These are phyloP conservation scores for Thelonectria discophora DNA, from an alignment of 2,329 filamentous ascomycete species.

Conservation along the genomic window DNA sequence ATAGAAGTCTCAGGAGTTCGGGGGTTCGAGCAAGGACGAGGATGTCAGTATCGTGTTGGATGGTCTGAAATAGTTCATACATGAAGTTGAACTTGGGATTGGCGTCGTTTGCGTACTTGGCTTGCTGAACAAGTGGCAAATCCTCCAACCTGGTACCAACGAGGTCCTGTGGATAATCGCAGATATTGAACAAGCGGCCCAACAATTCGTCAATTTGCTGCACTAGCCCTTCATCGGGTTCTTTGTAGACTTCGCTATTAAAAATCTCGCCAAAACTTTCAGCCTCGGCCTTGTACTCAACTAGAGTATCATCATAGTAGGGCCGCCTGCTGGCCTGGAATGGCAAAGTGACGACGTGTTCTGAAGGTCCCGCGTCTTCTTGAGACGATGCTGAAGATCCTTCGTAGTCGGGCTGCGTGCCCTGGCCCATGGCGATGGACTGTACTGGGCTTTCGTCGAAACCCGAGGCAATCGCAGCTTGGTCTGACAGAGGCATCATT, in stretches of 20 bases:
- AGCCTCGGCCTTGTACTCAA: conserved; percentile 54
- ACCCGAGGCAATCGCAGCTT: conserved; percentile 29
- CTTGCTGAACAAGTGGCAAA: conserved; percentile 53
- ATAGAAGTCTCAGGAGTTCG: conserved; percentile 61
- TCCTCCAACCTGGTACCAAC: conserved; percentile 53
- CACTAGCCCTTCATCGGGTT: conserved; percentile 52
- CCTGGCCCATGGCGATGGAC: conserved; percentile 41
- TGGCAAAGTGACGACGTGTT: conserved; percentile 65
- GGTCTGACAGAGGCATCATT: conserved; percentile 32
- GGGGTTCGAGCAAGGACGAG: conserved; percentile 63
- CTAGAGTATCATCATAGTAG: conserved; percentile 61
- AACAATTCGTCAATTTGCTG: conserved; percentile 62
- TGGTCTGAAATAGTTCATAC: conserved; percentile 60
- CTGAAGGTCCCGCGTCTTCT: conserved; percentile 33
- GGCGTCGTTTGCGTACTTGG: conserved; percentile 63
- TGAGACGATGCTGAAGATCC: conserved; percentile 31
- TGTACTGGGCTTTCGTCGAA: conserved; percentile 36
- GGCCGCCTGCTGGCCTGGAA: conserved; percentile 62
- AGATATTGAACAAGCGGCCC: conserved; percentile 60
- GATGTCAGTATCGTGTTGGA: conserved; percentile 57
- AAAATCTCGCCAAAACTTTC: conserved; percentile 57
- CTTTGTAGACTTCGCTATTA: conserved; percentile 48
- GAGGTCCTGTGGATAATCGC: conserved; percentile 65
- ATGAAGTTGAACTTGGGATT: conserved; percentile 70
- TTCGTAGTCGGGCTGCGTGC: conserved; percentile 37